Percentiles rank a stretch among this genome's conserved stretches.
phyloP scores from a whole-genome alignment of 352 stramenopile species.

The Discostella stelligera region DNA sequence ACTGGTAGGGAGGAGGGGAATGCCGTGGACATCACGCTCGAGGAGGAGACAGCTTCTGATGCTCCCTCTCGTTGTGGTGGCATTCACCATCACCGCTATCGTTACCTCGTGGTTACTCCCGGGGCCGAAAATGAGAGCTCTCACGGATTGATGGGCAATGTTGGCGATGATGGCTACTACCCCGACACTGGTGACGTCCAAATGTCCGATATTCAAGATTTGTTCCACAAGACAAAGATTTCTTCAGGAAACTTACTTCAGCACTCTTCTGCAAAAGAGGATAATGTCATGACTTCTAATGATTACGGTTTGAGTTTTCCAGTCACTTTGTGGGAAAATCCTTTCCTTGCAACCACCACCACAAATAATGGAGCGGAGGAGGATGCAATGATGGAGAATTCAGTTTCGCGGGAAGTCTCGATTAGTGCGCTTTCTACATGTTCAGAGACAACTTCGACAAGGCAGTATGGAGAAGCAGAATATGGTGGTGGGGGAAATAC shows the following conservation, averaged over 20 bases:
- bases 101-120: slow-evolving; percentile 51
- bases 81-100: slow-evolving; percentile 43
- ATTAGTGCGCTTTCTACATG: slow-evolving; percentile 4
- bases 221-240: slow-evolving; percentile 37
- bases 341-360: slow-evolving; percentile 12
- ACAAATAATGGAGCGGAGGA: slow-evolving; percentile 1
- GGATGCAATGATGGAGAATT: neutral
- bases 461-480: neutral
- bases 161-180: neutral
- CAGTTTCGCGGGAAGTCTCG: neutral
- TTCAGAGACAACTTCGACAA: slow-evolving; percentile 8
- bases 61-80: neutral
- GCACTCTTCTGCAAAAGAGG: neutral
- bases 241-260: slow-evolving; percentile 15
- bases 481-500: neutral
- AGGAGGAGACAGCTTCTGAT: slow-evolving; percentile 3
- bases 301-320: slow-evolving; percentile 32
- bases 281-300: slow-evolving; percentile 13
- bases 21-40: neutral
- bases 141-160: slow-evolving; percentile 10
- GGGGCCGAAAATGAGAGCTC: slow-evolving; percentile 30
- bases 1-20: too few species aligned
- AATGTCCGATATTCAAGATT: slow-evolving; percentile 25
- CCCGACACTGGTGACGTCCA: neutral
- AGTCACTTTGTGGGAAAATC: slow-evolving; percentile 50